Evolutionary conservation across 2,329 filamentous ascomycete species (phyloP), one percentile per base, ranked within the genome.

Genomic region (Didymella pomorum): DNA sequence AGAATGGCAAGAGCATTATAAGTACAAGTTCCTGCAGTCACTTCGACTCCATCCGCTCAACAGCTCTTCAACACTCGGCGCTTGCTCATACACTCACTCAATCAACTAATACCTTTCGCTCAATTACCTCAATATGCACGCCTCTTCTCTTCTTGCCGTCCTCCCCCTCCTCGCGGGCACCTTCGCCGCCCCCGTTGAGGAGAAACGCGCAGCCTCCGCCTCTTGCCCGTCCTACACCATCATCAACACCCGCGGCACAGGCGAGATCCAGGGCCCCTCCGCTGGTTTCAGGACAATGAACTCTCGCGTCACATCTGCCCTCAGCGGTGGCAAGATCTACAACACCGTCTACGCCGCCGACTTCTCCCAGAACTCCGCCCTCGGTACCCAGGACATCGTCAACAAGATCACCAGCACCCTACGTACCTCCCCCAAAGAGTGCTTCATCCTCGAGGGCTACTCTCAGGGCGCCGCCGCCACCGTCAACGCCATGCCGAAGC

Each of bases 361-460:
- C 23, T 39, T 53, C 46, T 52, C 52, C 29, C 75, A 78, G 45
- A 66, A 72, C 52, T 70, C 67, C 0, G 48, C 60, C 2, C 51
- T 55, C 1, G 75, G 70, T 2, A 76, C 75, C 4, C 21, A 28
- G 11, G 73, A 75, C 46, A 78, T 78, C 48, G 52, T 78, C 62
- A 68, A 71, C 61, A 62, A 74, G n/a, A 66, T 78, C 56, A 58
- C 58, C 4, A 56, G 54, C 12, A 70, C 63, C 6, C 65, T 77
- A 1, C n/a, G 29, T 0, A 46, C 62, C 0, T 65, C 62, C 37
- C 68, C 75, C 1, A 63, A 67, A 31, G 66, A 70, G 46, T 78
- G 75, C 60, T 76, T 77, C 58, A 71, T 77, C 46, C 67, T 78
- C 1, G 69, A 78, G 50, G 76, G 76, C 18, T 77, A 78, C 63